Conservation (phyloP, 305 asterid genomes). For the Euphrasia arctica region DNA sequence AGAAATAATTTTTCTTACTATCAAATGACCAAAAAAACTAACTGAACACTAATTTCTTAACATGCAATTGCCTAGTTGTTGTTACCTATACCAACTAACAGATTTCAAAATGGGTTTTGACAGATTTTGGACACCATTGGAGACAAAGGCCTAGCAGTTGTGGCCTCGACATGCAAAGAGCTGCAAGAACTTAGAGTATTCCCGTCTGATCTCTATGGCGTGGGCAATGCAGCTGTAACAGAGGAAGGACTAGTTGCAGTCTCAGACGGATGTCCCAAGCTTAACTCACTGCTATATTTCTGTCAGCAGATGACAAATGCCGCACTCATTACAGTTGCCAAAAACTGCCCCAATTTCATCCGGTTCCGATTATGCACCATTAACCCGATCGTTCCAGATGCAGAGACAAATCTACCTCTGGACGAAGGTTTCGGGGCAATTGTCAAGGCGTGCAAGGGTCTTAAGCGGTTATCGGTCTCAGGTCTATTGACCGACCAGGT, state of each 20-base stretch:
- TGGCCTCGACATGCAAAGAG: conserved; percentile 71
- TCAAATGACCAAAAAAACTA: background rate
- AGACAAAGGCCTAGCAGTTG: conserved; percentile 60
- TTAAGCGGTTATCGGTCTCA: conserved; percentile 70
- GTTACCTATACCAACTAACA: background rate
- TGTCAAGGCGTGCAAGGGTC: conserved; percentile 74
- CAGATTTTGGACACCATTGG: conserved; percentile 75
- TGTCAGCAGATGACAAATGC: conserved; percentile 88
- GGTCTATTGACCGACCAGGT: conserved; percentile 72
- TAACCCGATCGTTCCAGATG: conserved; percentile 63
- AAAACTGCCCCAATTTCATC: conserved; percentile 76
- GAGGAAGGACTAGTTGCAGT: conserved; percentile 74
- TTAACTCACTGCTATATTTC: conserved; percentile 60
- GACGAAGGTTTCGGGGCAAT: conserved; percentile 90
- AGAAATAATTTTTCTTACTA: background rate
- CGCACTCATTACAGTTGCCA: conserved; percentile 71
- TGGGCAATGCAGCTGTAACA: conserved; percentile 48
- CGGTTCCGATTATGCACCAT: conserved; percentile 64
- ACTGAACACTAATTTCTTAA: background rate
- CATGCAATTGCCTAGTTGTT: background rate
- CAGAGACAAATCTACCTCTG: conserved; percentile 61
- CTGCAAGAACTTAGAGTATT: conserved; percentile 74
- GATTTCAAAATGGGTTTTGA: background rate
- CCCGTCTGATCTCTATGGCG: conserved; percentile 47
- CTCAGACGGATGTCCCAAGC: conserved; percentile 81